A percentile compares a stretch with the other conserved stretches of the same genome.
Evolutionary conservation across 208 protist species (phyloP).

Genomic region (Trypanosomatidae sp.): DNA sequence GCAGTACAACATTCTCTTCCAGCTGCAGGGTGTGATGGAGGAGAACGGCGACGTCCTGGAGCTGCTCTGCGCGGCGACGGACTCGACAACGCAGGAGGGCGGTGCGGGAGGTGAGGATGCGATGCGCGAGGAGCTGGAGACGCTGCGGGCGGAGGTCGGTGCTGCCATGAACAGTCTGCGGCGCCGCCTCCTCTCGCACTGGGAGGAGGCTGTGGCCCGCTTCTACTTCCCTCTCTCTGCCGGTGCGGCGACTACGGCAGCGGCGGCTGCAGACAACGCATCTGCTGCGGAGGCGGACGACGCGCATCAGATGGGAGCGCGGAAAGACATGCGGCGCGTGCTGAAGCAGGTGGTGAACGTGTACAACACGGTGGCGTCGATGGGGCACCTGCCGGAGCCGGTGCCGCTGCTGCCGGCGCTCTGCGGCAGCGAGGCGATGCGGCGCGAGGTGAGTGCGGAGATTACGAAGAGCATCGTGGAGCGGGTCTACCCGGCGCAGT

Average conservation of each 20-base stretch:
- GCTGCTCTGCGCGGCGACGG: neutral
- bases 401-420: conserved; percentile 55
- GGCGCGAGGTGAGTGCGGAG: conserved; percentile 21
- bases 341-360: conserved; percentile 45
- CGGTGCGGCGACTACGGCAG: neutral
- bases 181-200: conserved; percentile 13
- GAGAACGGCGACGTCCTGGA: conserved; percentile 25
- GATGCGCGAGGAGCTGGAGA: conserved; percentile 8
- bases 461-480: conserved; percentile 37
- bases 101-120: too few relatives aligned
- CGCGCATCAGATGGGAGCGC: neutral
- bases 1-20: conserved; percentile 48
- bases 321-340: conserved; percentile 24
- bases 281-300: conserved; percentile 10
- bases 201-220: conserved; percentile 5
- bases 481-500: conserved; percentile 35
- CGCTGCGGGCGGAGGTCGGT: conserved; percentile 10
- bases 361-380: conserved; percentile 53
- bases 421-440: conserved; percentile 17
- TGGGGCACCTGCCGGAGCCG: conserved; percentile 41
- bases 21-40: conserved; percentile 44
- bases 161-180: conserved; percentile 16
- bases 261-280: neutral
- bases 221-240: conserved; percentile 27
- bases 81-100: neutral